Evolutionary conservation across 495 filamentous ascomycete species (phyloP), one percentile per base, ranked within the genome.

Genomic region (Penicillium lividum): DNA sequence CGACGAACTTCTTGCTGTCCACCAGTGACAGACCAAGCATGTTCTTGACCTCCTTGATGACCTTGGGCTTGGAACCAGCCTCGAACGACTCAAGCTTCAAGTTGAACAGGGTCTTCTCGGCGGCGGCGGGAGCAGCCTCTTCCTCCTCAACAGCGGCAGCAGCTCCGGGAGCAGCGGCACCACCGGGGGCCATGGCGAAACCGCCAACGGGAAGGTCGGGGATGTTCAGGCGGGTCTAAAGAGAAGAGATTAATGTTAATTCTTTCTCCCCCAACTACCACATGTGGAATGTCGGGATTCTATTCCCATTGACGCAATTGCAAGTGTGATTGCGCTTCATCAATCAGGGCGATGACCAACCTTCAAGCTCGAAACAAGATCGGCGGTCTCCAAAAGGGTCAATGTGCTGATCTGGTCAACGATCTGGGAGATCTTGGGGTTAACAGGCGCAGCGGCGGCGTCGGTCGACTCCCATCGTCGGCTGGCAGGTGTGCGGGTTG

Each of bases 1-100:
- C 94, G 63, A 98, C 94, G 76, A 99, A 99, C 83, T 99, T 99
- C 88, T 99, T 99, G 78, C 92, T 96, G 76, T 99, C 94, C 65
- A 99, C 94, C 76, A 99, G 82, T 70, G 90, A 95, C 74, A 99
- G 75, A 5, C 95, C 94, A 52, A 99, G 81, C 83, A 99, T 83
- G 65, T 82, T 84, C 86, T 99, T 99, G 76, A 99, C 87, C 82
- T 99, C 94, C 84, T 99, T 99, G 80, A 99, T 99, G 57, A 99
- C 79, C 86, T 99, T 99, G 54, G 95, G 91, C 81, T 99, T 99
- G 56, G 94, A 79, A 13, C 70, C 80, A 30, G 93, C 83, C 40
- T 97, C 94, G 76, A 97, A 92, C 13, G 87, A 87, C 72, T 88
- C 82, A 36, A 99, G 87, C 74, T 96, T 97, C 54, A 99, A 70